A percentile compares a stretch with the other conserved stretches of the same genome.
phyloP scores from a whole-genome alignment of 1,284 basidiomycete genomes.

The Fomes fomentarius region DNA sequence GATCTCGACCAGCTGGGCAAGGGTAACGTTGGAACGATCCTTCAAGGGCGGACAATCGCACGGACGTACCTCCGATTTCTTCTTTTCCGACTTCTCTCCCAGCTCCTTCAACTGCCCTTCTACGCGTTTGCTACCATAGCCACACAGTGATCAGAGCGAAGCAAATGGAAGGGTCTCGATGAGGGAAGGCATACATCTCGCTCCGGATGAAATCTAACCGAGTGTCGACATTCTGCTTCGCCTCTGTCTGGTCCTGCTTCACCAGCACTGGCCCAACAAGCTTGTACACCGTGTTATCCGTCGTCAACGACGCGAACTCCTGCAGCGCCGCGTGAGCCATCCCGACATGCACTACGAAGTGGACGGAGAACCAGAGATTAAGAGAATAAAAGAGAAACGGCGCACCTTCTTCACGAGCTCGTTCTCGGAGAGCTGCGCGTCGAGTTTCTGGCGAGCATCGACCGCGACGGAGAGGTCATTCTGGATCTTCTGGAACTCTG shows the following conservation, averaged over 20 bases:
- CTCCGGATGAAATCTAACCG: constrained; percentile 88
- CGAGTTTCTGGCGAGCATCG: constrained; percentile 81
- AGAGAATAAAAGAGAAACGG: not conserved
- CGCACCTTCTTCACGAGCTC: constrained; percentile 87
- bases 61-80: constrained; percentile 74
- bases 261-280: constrained; percentile 91
- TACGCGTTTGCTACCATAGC: constrained; percentile 67
- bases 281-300: constrained; percentile 89
- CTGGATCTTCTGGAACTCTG: constrained; percentile 83
- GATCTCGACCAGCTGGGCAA: constrained; percentile 62
- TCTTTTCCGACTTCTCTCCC: constrained; percentile 73
- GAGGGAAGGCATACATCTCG: constrained; percentile 75
- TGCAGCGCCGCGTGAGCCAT: constrained; percentile 38
- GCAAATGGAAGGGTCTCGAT: not conserved
- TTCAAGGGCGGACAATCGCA: not conserved
- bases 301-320: constrained; percentile 84
- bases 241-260: constrained; percentile 88
- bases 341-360: too few relatives aligned
- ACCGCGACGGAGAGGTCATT: constrained; percentile 71
- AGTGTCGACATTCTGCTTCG: constrained; percentile 89
- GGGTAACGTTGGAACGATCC: not conserved
- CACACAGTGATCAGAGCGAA: not conserved
- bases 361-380: not conserved
- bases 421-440: constrained; percentile 91
- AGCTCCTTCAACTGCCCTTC: constrained; percentile 81